Base-by-base conservation (phyloP, 2,329 filamentous ascomycete genomes). In the Curvularia sp. region DNA sequence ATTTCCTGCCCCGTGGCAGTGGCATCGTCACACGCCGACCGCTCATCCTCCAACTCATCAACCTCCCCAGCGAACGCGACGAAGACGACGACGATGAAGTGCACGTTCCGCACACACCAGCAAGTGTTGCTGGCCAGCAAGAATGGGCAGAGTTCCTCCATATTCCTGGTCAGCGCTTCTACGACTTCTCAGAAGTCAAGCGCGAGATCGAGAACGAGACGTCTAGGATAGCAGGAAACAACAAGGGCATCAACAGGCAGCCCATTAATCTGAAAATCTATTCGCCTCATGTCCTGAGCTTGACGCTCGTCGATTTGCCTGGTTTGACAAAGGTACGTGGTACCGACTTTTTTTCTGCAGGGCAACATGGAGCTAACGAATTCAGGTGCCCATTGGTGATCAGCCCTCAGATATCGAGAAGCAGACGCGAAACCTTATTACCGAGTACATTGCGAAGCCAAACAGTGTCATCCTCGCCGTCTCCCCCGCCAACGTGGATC, bases 191-290 rank as follows among this genome's bases (percentile, higher is more conserved):
- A 71, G 91, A 96, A 76, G 94, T 99, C 69, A 95, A 96, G 80
- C 88, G 91, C 73, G 95, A 99, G 80, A 98, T 99, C 71, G 95
- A 98, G 81, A 93, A 92, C 64, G 95, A 99, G 81, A 99, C 96
- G 19, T 88, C 92, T 58, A 88, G 95, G 71, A 96, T 99, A 81
- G 91, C 91, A 58, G 95, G 95, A 71, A 96, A 87, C 81, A 99
- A 99, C 82, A 98, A 98, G 80, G 95, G 95, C 72, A 99, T 99
- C 82, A 97, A 97, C 78, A 86, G 95, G 64, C 92, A 96, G 76
- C 93, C 95, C 59, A 99, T 99, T 78, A 98, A 99, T 80, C 86
- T 99, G 67, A 98, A 98, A 78, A 95, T 99, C 64, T 99, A 97
- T 82, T 98, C 95, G 45, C 93, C 95, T 23, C 90, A 97, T 77